These are phyloP conservation scores for Mortierella alpina DNA, from an alignment of 192 early-diverging fungal species.

Conservation along the genomic window DNA sequence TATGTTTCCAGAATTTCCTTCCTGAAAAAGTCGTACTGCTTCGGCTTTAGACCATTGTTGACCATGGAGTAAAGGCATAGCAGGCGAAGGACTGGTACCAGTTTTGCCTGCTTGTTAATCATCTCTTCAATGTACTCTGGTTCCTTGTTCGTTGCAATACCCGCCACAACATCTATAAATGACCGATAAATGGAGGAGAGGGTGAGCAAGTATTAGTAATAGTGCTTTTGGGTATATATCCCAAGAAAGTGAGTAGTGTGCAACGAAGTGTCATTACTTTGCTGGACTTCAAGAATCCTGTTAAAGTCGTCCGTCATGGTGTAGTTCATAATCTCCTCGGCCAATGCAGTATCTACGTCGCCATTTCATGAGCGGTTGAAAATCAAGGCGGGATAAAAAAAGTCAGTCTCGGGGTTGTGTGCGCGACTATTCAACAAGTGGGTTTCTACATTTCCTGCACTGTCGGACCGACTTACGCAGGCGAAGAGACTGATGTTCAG, in stretches of 20 bases:
- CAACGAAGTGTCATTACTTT: slow-evolving; percentile 66
- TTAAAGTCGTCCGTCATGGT: slow-evolving; percentile 89
- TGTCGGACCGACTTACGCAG: slow-evolving; percentile 64
- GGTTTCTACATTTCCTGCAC: background rate
- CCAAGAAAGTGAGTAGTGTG: background rate
- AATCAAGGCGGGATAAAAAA: background rate
- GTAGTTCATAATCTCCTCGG: slow-evolving; percentile 83
- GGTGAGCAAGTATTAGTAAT: background rate
- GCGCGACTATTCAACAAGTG: background rate
- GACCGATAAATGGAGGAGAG: slow-evolving; percentile 38
- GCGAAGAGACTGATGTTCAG: slow-evolving; percentile 87
- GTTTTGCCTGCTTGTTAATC: slow-evolving; percentile 79
- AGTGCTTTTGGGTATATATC: background rate
- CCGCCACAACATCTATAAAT: slow-evolving; percentile 74
- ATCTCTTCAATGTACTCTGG: slow-evolving; percentile 90
- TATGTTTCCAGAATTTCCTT: slow-evolving; percentile 90
- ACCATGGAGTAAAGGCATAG: slow-evolving; percentile 88
- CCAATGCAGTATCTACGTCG: slow-evolving; percentile 74
- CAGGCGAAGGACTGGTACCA: slow-evolving; percentile 81
- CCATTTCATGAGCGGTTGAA: background rate
- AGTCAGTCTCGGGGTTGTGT: slow-evolving; percentile 13
- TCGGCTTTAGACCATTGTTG: slow-evolving; percentile 85
- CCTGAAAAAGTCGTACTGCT: slow-evolving; percentile 83
- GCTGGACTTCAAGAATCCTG: slow-evolving; percentile 86
- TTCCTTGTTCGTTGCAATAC: slow-evolving; percentile 70